These are phyloP conservation scores for Phytophthora boehmeriae DNA, from an alignment of 352 stramenopile species.

Conservation along the genomic window DNA sequence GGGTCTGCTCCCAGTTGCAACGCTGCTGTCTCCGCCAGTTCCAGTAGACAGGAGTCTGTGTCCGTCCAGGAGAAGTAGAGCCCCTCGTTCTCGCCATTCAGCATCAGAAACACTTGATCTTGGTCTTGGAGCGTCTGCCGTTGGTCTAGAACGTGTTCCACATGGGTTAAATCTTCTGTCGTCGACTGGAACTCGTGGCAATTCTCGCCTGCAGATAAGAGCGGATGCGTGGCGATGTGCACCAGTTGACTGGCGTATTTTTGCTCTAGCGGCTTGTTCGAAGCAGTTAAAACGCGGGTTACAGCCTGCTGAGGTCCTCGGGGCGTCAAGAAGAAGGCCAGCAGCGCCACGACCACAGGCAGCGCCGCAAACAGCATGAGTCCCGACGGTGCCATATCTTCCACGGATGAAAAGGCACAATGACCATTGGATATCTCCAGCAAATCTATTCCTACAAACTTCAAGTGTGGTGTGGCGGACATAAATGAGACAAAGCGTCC, in stretches of 20 bases:
- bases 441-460: neutral
- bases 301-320: conserved; percentile 8
- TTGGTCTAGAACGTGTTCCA: conserved; percentile 41
- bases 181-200: conserved; percentile 40
- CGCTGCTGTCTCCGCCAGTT: conserved; percentile 47
- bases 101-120: conserved; percentile 63
- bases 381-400: neutral
- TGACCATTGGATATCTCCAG: neutral
- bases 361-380: conserved; percentile 40
- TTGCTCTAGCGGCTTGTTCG: conserved; percentile 19
- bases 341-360: conserved; percentile 38
- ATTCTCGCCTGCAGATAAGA: conserved; percentile 23
- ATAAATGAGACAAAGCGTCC: conserved; percentile 7
- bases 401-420: neutral
- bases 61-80: conserved; percentile 48
- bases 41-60: conserved; percentile 43
- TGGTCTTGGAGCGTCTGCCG: conserved; percentile 37
- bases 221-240: conserved; percentile 47
- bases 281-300: conserved; percentile 4
- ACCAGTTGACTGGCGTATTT: conserved; percentile 70
- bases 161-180: conserved; percentile 34
- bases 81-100: conserved; percentile 71
- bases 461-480: neutral
- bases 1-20: conserved; percentile 48
- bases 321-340: conserved; percentile 33